Evolutionary conservation across 768 basidiomycete species (phyloP), one percentile per base, ranked within the genome.

Genomic region (Termitomyces sp.): DNA sequence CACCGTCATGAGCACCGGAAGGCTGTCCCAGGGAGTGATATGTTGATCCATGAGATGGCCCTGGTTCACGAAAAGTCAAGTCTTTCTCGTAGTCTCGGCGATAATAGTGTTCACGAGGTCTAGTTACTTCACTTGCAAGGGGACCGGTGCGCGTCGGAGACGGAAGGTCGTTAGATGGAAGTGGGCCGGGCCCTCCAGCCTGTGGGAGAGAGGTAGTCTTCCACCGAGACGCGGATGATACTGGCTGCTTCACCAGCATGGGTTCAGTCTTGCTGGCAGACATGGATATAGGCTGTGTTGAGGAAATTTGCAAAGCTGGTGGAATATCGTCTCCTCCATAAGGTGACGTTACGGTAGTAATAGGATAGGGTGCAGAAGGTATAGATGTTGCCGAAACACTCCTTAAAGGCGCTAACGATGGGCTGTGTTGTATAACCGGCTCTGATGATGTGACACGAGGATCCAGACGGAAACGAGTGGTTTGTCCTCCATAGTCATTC

Each of bases 391-490:
- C 44, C 20, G 61, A 38, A 35, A 45, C 44, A 28, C 68, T 72
- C 24, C 76, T 28, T 4, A 43, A 24, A 30, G 54, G 35, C 40
- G 24, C 32, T 11, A 32, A n/a, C 13, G 45, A 52, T 3, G 51
- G 50, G 6, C 43, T 53, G 35, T 38, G 36, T 30, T 26, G 28
- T 11, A 43, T 33, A 18, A 33, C 10, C 18, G 52, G 35, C 22
- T 48, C 52, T 35, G 53, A 35, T 14, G 26, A 28, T 14, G 18
- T 33, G n/a, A 50, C 69, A 57, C 74, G 75, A 11, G 70, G 61
- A 48, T 69, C 58, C n/a, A 85, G 63, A 49, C 81, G 79, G 68
- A 85, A 86, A 33, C 76, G 75, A 45, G 68, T 64, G 2, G 78
- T 80, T 57, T 82, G 80, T n/a, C 71, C 66, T 30, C 76, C 72